These are phyloP conservation scores for Parietichytrium sp. DNA, from an alignment of 108 stramenopile genomes.

Conservation along the genomic window DNA sequence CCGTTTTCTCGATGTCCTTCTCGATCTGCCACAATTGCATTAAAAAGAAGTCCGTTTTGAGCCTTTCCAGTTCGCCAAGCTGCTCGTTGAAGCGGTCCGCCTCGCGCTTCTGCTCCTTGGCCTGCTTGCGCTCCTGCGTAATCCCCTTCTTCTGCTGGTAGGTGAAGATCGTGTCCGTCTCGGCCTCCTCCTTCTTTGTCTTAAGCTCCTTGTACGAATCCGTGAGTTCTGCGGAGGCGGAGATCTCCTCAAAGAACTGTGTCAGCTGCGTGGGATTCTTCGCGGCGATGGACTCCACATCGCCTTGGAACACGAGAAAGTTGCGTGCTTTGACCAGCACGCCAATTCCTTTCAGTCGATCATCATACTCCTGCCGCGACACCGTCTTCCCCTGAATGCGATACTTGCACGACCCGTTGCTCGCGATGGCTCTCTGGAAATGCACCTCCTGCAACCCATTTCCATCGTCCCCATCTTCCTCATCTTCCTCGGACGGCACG, in stretches of 20 bases:
- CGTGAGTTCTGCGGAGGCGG: slow-evolving; percentile 74
- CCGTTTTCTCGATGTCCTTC: slow-evolving; percentile 72
- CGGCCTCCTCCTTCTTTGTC: slow-evolving; percentile 69
- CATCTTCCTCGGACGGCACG: slow-evolving; percentile 48
- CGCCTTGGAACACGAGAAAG: slow-evolving; percentile 98
- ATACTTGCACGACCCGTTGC: slow-evolving; percentile 80
- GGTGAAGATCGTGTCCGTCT: not conserved
- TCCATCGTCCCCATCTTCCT: slow-evolving; percentile 22
- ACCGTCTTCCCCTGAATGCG: slow-evolving; percentile 73
- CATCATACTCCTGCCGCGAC: slow-evolving; percentile 79
- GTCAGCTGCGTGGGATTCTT: slow-evolving; percentile 88
- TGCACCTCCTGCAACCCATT: slow-evolving; percentile 58
- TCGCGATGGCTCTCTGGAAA: slow-evolving; percentile 79
- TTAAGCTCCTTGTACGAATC: slow-evolving; percentile 73
- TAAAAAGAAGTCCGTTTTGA: slow-evolving; percentile 80
- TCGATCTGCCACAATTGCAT: slow-evolving; percentile 89
- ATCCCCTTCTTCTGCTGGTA: not conserved
- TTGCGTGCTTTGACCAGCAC: slow-evolving; percentile 95
- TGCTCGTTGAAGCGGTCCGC: slow-evolving; percentile 79
- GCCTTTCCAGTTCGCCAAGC: slow-evolving; percentile 63
- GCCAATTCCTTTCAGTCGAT: slow-evolving; percentile 70
- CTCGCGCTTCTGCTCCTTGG: slow-evolving; percentile 57
- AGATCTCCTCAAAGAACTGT: slow-evolving; percentile 87
- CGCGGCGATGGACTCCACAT: slow-evolving; percentile 90
- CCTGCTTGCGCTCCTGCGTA: not conserved